A percentile compares a stretch with the other conserved stretches of the same genome.
phyloP scores from a whole-genome alignment of 2,329 filamentous ascomycete species.

The Alternaria incomplexa region DNA sequence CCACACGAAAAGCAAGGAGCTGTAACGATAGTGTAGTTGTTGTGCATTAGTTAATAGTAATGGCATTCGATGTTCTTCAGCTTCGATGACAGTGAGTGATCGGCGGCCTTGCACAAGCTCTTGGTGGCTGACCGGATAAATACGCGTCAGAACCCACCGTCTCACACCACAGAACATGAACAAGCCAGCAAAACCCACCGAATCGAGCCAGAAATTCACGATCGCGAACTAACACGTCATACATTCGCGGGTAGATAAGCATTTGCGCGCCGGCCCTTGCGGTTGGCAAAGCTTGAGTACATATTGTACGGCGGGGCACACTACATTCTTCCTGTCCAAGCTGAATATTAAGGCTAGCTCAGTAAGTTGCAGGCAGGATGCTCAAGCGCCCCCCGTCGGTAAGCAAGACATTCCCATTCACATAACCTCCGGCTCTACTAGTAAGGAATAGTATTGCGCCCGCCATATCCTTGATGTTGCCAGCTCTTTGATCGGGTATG shows the following conservation, averaged over 20 bases:
- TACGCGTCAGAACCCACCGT: not conserved
- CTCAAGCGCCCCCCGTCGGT: constrained; percentile 21
- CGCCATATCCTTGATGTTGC: constrained; percentile 51
- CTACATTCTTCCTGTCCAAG: not conserved
- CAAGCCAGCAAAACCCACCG: not conserved
- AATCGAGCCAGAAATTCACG: not conserved
- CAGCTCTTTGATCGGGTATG: constrained; percentile 41
- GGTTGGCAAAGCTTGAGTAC: not conserved
- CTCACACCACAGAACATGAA: not conserved
- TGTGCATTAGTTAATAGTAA: not conserved
- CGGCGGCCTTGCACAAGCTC: not conserved
- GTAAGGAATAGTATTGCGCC: constrained; percentile 53
- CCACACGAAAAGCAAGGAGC: not conserved
- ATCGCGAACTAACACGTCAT: not conserved
- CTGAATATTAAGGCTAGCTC: not conserved
- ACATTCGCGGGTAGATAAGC: not conserved
- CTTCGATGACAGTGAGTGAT: not conserved
- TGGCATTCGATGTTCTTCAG: not conserved
- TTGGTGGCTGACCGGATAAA: not conserved
- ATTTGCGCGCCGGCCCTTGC: not conserved
- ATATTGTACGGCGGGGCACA: not conserved
- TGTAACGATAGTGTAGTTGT: not conserved
- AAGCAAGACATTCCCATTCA: constrained; percentile 25
- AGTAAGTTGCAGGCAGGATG: constrained; percentile 20
- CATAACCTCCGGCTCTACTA: constrained; percentile 50